Percentiles rank a stretch among this genome's conserved stretches.
These are phyloP conservation scores for Acacia confusa DNA, from an alignment of 306 rosid species.

Conservation along the genomic window DNA sequence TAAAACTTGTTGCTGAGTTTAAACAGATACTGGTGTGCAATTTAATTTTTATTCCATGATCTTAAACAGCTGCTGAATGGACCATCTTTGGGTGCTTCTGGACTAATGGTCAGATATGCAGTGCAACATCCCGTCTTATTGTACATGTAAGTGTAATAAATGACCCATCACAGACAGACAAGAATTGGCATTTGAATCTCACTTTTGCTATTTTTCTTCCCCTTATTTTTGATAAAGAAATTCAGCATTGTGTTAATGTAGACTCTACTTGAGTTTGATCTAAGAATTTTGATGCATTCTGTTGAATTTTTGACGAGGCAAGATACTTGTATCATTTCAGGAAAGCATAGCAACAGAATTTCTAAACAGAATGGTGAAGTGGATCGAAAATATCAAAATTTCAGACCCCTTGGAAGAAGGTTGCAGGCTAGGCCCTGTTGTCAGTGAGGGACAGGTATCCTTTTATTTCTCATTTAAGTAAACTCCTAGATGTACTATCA, in stretches of 20 bases:
- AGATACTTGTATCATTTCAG: slow-evolving; percentile 51
- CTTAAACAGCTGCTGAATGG: slow-evolving; percentile 94
- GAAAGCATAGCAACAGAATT: slow-evolving; percentile 81
- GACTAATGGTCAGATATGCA: slow-evolving; percentile 99
- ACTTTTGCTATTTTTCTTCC: background rate
- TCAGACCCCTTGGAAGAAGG: slow-evolving; percentile 99
- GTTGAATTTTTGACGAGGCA: slow-evolving; percentile 26
- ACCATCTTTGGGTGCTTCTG: slow-evolving; percentile 87
- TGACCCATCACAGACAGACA: slow-evolving; percentile 4
- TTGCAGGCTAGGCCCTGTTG: slow-evolving; percentile 98
- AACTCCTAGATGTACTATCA: background rate
- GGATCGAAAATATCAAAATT: slow-evolving; percentile 81
- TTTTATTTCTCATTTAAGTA: slow-evolving; percentile 28
- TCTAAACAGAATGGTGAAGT: slow-evolving; percentile 73
- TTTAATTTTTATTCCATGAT: slow-evolving; percentile 30
- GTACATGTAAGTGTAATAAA: slow-evolving; percentile 66
- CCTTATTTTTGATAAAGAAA: background rate
- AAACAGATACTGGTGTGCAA: slow-evolving; percentile 1
- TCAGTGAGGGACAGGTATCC: slow-evolving; percentile 81
- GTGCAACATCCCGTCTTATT: slow-evolving; percentile 97
- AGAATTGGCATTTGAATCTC: background rate
- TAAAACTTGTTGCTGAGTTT: slow-evolving; percentile 3
- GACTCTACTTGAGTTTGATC: slow-evolving; percentile 8
- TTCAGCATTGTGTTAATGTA: slow-evolving; percentile 14
- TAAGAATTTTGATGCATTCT: slow-evolving; percentile 15